Evolutionary conservation across 1,139 yeast species (phyloP).

Genomic region (Kodamaea alishanica): DNA sequence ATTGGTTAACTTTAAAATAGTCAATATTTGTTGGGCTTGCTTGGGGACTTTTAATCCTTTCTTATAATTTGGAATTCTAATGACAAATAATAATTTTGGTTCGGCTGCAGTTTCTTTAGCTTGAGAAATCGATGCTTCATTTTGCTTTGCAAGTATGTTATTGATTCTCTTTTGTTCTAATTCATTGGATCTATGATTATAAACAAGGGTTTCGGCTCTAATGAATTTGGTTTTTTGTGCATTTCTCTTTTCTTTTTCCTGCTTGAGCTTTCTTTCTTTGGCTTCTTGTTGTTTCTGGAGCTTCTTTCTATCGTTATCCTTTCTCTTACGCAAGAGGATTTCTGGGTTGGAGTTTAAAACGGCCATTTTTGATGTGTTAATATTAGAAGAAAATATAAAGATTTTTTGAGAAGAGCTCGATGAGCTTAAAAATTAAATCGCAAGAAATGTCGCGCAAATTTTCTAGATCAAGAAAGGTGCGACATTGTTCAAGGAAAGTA

Average conservation of each 20-base stretch:
- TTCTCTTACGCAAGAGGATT: constrained; percentile 69
- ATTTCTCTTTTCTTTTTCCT: constrained; percentile 31
- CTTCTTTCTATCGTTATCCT: constrained; percentile 69
- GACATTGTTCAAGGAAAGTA: too few relatives aligned
- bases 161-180: constrained; percentile 67
- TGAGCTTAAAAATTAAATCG: too few relatives aligned
- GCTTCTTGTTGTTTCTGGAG: constrained; percentile 57
- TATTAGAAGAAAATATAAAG: not conserved
- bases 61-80: constrained; percentile 57
- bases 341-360: constrained; percentile 70
- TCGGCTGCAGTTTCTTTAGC: constrained; percentile 17
- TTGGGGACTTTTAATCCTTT: constrained; percentile 63
- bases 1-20: constrained; percentile 54
- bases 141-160: constrained; percentile 42
- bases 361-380: constrained; percentile 29
- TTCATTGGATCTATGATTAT: constrained; percentile 58
- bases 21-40: constrained; percentile 58
- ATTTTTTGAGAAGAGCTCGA: constrained; percentile 17
- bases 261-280: constrained; percentile 19
- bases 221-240: constrained; percentile 50
- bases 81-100: constrained; percentile 57
- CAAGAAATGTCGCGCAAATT: too few relatives aligned
- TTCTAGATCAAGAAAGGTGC: too few relatives aligned
- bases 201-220: constrained; percentile 70
- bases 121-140: constrained; percentile 16